phyloP scores from a whole-genome alignment of 2,329 filamentous ascomycete genomes.

The Aschersonia sp. region DNA sequence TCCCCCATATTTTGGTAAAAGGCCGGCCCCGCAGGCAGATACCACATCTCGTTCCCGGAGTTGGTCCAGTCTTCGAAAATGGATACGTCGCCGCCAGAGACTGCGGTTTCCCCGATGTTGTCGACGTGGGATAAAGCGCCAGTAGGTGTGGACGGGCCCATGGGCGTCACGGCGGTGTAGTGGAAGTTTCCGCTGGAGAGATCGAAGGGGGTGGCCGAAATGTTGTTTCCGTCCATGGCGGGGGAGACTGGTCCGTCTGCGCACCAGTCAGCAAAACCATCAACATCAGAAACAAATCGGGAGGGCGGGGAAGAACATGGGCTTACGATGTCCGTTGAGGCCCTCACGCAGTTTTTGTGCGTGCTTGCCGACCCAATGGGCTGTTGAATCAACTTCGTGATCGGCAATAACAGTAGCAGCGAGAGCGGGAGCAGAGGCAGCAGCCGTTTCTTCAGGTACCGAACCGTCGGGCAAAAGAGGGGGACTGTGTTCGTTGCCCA shows the following conservation, averaged over 20 bases:
- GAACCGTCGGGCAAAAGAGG: conserved; percentile 7
- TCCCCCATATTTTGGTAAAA: conserved; percentile 53
- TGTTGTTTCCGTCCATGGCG: conserved; percentile 24
- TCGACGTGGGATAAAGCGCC: conserved; percentile 16
- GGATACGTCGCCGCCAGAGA: conserved; percentile 14
- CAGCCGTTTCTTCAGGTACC: no score
- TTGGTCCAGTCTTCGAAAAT: conserved; percentile 42
- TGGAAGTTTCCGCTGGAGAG: conserved; percentile 38
- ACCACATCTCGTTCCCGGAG: conserved; percentile 50
- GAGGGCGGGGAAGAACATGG: not conserved
- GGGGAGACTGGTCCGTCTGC: conserved; percentile 21
- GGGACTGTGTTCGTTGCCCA: conserved; percentile 27
- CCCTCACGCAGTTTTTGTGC: conserved; percentile 25
- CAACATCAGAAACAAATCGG: no score
- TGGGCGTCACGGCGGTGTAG: conserved; percentile 27
- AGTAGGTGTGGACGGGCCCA: conserved; percentile 35
- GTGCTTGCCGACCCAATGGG: conserved; percentile 21
- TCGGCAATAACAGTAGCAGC: not conserved
- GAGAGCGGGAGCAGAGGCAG: not conserved
- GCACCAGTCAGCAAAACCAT: no score
- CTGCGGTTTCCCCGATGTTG: conserved; percentile 4
- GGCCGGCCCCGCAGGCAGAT: conserved; percentile 46
- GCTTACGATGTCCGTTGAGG: conserved; percentile 22
- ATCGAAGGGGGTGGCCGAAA: conserved; percentile 51
- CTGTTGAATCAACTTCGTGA: conserved; percentile 10